Evolutionary conservation across 345 rosid species (phyloP), one percentile per base, ranked within the genome.

Genomic region (Rhodamnia argentea): DNA sequence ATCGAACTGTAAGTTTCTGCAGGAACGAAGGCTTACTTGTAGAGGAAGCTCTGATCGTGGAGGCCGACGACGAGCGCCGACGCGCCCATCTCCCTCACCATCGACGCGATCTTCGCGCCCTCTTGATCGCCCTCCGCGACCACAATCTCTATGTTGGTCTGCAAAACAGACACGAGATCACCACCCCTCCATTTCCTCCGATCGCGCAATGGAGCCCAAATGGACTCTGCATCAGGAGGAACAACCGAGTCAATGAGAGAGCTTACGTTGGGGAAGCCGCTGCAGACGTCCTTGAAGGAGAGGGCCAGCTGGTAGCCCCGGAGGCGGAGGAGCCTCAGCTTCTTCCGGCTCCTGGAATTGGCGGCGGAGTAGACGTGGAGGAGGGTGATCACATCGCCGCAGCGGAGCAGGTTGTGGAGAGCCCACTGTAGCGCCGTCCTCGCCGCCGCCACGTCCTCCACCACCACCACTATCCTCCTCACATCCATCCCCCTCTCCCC

Each of bases 11-110:
- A 60, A 14, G 75, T 62, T 60, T 27, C 40, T 1, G 62, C 26
- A 18, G 44, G 10, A 82, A 27, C 15, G 3, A n/a, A 64, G 57
- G 85, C 93, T 91, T 88, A 94, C 99, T 84, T 96, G 95, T 97
- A 91, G n/a, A 97, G 95, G 87, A 97, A 97, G 92, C 99, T 97
- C 51, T 89, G 91, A 16, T 92, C 93, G 90, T 97, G 99, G 88
- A 97, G 98, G 51, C 99, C 99, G 70, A 95, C 93, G 60, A 96
- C 96, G 83, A 96, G 94, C 23, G 91, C 90, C n/a, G 92, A 93
- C 29, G 99, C 97, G 84, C 97, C 97, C 76, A 93, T 93, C 88
- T 94, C 95, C 84, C 95, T 89, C n/a, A 94, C 96, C 83, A 92
- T 87, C 27, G 92, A 89, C 32, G 92, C 92, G 42, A 97, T 94